Conservation (phyloP, 1,284 basidiomycete species). For the Cyathus olla region DNA sequence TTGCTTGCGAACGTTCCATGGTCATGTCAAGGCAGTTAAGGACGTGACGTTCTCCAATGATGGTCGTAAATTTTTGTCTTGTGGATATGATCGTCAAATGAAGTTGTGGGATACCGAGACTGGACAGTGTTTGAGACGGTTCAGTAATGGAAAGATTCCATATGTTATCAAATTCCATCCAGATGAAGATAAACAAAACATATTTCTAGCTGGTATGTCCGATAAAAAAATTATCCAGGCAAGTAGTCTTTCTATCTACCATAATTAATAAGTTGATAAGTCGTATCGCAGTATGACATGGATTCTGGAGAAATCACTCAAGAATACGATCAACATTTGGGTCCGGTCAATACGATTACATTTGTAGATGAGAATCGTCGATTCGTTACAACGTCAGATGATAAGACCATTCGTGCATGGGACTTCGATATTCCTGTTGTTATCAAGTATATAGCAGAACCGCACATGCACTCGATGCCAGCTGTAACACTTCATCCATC, state of each 20-base stretch:
- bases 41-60: slow-evolving; percentile 96
- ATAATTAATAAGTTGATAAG: too few species aligned
- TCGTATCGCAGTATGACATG: slow-evolving; percentile 84
- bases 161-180: slow-evolving; percentile 97
- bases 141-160: slow-evolving; percentile 96
- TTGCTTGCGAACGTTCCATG: slow-evolving; percentile 97
- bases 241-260: slow-evolving; percentile 23
- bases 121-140: slow-evolving; percentile 94
- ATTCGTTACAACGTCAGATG: slow-evolving; percentile 98
- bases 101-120: slow-evolving; percentile 99
- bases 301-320: slow-evolving; percentile 94
- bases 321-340: slow-evolving; percentile 99
- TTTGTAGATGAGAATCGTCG: slow-evolving; percentile 97
- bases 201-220: slow-evolving; percentile 98
- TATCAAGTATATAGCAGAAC: slow-evolving; percentile 99
- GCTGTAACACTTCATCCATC: slow-evolving; percentile 95
- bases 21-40: slow-evolving; percentile 96
- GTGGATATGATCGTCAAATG: slow-evolving; percentile 96
- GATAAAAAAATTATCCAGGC: slow-evolving; percentile 99
- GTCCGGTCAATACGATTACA: slow-evolving; percentile 98
- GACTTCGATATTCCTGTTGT: slow-evolving; percentile 98
- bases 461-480: slow-evolving; percentile 99
- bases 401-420: slow-evolving; percentile 99
- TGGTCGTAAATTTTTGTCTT: slow-evolving; percentile 91
- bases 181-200: slow-evolving; percentile 94